Evolutionary conservation across 2,329 filamentous ascomycete species (phyloP), one percentile per base, ranked within the genome.

Genomic region (Stemphylium beticola): DNA sequence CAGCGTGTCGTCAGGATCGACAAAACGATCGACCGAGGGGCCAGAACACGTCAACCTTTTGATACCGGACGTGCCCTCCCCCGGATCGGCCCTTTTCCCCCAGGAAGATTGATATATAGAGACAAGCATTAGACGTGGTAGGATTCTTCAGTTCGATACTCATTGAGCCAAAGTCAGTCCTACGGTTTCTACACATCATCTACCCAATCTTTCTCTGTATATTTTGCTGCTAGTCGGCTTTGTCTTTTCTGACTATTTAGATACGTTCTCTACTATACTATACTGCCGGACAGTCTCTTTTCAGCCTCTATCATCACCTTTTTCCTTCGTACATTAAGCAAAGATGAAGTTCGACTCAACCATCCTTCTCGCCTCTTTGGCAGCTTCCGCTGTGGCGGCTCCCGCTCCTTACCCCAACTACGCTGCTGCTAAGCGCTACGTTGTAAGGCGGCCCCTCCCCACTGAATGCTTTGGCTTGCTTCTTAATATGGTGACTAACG

Each of bases 291-390:
- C 70, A 69, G 70, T 52, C 39, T 37, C 18, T n/a, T 65, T 42
- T 17, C 14, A 43, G 32, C n/a, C 8, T 43, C 40, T 44, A 22
- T 2, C 1, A 26, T n/a, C 15, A 34, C 32, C 42, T 43, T 15
- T 46, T 18, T 18, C 43, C 45, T 36, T 48, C 17, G 36, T 6
- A 45, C 15, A 17, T 7, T 38, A 24, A 29, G 34, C 33, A 58
- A 69, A 50, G 4, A 73, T 73, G 70, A 70, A 67, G 55, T 68
- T 71, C 57, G 62, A 66, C 31, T 54, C 61, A n/a, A 61, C 66
- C 22, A 39, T 72, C 22, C 50, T 71, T 29, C 31, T 70, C 32
- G 66, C 64, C 55, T 58, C 68, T 32, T 55, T 69, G 60, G 71
- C 68, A 12, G 57, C 60, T 2, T 62, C 64, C 4, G 48, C 65